Base-by-base conservation (phyloP, 306 rosid species). In the Ormosia semicastrata region DNA sequence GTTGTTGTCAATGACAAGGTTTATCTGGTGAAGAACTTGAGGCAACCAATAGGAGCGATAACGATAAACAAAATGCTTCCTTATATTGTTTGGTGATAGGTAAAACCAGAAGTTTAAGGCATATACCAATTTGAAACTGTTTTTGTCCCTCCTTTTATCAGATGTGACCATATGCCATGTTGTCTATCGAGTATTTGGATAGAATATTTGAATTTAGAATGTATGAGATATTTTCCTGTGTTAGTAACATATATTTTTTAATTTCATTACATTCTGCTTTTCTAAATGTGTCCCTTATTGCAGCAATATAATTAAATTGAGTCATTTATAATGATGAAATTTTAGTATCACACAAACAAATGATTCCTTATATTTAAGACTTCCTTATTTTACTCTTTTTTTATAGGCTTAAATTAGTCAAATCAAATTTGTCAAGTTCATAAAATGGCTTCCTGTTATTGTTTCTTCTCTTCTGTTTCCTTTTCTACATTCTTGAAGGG, bases 201-300 rank as follows among this genome's bases (percentile, higher is more conserved):
- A 64, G 14, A 64, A 36, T 0, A 36, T 24, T 64, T 64, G 47
- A 36, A 10, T 37, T 37, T 36, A 36, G 12, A 10, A 64, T 37
- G 44, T 30, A 64, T 6, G 24, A 36, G 47, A n/a, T 64, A 33
- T 64, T 14, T 13, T 6, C 59, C n/a, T n/a, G n/a, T n/a, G n/a
- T n/a, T n/a, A n/a, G n/a, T n/a, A n/a, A n/a, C n/a, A n/a, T n/a
- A n/a, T 36, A 24, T 0, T 37, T n/a, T n/a, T n/a, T n/a, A n/a
- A n/a, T n/a, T n/a, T 18, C 5, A 49, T 44, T 62, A 57, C 17
- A 14, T 36, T 6, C 15, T 44, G 7, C 7, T 32, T 82, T 57
- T 58, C 57, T 46, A 30, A 37, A 4, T 57, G 12, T 66, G 64
- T 64, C 83, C 44, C 30, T 79, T 66, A 32, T 75, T 84, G 77